Conservation (phyloP, 129 eudicot genomes). For the Flaveria trinervia region DNA sequence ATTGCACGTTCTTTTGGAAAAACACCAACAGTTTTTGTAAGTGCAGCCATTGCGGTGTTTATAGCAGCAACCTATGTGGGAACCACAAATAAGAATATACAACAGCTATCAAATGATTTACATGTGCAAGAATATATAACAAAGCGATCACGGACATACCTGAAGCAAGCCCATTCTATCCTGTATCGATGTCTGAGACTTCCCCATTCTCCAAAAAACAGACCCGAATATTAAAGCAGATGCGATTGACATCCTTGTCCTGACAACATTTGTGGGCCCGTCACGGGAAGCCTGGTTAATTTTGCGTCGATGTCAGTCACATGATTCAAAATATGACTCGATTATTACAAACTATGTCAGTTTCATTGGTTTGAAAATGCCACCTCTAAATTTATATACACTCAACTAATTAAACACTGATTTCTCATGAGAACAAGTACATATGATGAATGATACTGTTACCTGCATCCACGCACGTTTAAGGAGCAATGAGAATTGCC, state of each 20-base stretch:
- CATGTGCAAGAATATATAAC: background rate
- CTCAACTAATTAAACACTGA: slow-evolving; percentile 4
- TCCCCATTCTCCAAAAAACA: slow-evolving; percentile 97
- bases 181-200: slow-evolving; percentile 93
- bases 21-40: slow-evolving; percentile 92
- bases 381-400: background rate
- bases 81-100: background rate
- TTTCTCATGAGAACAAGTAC: slow-evolving; percentile 13
- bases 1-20: slow-evolving; percentile 98
- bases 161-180: slow-evolving; percentile 99
- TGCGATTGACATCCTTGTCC: slow-evolving; percentile 96
- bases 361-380: background rate
- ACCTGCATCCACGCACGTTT: slow-evolving; percentile 99
- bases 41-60: slow-evolving; percentile 99
- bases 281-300: slow-evolving; percentile 93
- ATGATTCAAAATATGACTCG: background rate
- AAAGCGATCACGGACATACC: slow-evolving; percentile 42
- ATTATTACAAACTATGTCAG: background rate
- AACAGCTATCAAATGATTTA: slow-evolving; percentile 14
- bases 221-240: slow-evolving; percentile 97
- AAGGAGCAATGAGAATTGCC: slow-evolving; percentile 79
- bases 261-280: slow-evolving; percentile 91
- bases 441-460: slow-evolving; percentile 6
- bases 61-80: slow-evolving; percentile 87
- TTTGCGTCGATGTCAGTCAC: slow-evolving; percentile 20